Percentiles rank a stretch among this genome's conserved stretches.
Evolutionary conservation across 345 rosid species (phyloP).

Genomic region (Syzygium oleosum): DNA sequence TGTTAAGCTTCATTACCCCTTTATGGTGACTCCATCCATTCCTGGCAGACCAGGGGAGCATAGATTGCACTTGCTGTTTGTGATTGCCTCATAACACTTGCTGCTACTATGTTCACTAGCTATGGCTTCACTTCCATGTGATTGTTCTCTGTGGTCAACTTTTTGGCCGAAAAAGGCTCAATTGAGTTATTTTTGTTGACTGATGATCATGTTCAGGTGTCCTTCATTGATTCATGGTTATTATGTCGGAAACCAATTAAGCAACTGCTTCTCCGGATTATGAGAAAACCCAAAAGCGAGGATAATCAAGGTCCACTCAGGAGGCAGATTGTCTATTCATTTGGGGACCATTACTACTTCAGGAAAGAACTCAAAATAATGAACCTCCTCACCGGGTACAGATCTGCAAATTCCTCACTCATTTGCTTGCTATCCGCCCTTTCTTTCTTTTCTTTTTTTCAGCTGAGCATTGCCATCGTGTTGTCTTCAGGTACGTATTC

Average conservation of each 20-base stretch:
- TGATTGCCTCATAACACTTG: neutral
- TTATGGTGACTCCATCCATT: neutral
- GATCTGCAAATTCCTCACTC: neutral
- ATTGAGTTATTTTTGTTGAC: neutral
- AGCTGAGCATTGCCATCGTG: neutral
- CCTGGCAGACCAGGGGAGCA: neutral
- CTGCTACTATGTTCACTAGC: neutral
- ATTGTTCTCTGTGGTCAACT: neutral
- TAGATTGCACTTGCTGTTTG: neutral
- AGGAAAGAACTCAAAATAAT: slow-evolving; percentile 72
- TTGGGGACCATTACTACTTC: slow-evolving; percentile 87
- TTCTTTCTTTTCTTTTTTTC: neutral
- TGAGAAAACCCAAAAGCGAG: slow-evolving; percentile 42
- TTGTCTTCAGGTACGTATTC: slow-evolving; percentile 43
- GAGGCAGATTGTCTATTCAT: slow-evolving; percentile 65
- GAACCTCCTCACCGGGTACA: slow-evolving; percentile 94
- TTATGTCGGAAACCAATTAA: slow-evolving; percentile 53
- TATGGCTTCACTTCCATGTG: neutral
- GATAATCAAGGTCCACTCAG: slow-evolving; percentile 33
- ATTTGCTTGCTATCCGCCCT: neutral
- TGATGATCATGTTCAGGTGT: slow-evolving; percentile 37
- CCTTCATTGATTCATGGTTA: slow-evolving; percentile 80
- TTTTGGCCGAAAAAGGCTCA: neutral
- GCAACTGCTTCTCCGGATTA: slow-evolving; percentile 46
- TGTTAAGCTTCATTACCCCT: neutral